These are phyloP conservation scores for Saccharomyces hybrid DNA, from an alignment of 1,139 yeast genomes.

Conservation along the genomic window DNA sequence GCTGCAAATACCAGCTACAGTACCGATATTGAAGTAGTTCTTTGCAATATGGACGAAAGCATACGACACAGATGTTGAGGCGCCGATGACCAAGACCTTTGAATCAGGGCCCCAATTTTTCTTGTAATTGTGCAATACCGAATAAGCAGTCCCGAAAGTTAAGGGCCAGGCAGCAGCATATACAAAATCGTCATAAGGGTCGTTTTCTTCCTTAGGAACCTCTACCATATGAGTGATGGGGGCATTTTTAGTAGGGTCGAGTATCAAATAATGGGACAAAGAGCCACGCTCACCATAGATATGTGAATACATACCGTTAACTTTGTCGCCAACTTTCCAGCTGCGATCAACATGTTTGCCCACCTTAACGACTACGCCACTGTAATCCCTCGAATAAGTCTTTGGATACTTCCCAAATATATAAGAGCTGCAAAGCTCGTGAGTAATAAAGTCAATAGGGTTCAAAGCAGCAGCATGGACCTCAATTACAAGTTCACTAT, in stretches of 20 bases:
- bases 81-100: constrained; percentile 27
- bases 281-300: constrained; percentile 22
- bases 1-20: constrained; percentile 41
- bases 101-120: constrained; percentile 20
- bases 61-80: constrained; percentile 28
- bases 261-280: constrained; percentile 21
- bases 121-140: constrained; percentile 13
- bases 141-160: constrained; percentile 28
- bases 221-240: constrained; percentile 14
- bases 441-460: constrained; percentile 24
- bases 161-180: constrained; percentile 26
- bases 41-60: constrained; percentile 28
- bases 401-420: constrained; percentile 14
- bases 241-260: constrained; percentile 20
- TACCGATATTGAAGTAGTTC: constrained; percentile 22
- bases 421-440: constrained; percentile 9
- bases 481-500: constrained; percentile 24
- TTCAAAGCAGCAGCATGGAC: constrained; percentile 28
- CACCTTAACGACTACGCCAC: constrained; percentile 24
- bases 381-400: constrained; percentile 25
- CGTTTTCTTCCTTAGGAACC: constrained; percentile 5
- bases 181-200: constrained; percentile 16
- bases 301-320: constrained; percentile 20
- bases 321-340: constrained; percentile 25
- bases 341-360: constrained; percentile 20